Percentiles rank a stretch among this genome's conserved stretches.
Evolutionary conservation across 768 basidiomycete genomes (phyloP).

Genomic region (Serendipita vermifera): DNA sequence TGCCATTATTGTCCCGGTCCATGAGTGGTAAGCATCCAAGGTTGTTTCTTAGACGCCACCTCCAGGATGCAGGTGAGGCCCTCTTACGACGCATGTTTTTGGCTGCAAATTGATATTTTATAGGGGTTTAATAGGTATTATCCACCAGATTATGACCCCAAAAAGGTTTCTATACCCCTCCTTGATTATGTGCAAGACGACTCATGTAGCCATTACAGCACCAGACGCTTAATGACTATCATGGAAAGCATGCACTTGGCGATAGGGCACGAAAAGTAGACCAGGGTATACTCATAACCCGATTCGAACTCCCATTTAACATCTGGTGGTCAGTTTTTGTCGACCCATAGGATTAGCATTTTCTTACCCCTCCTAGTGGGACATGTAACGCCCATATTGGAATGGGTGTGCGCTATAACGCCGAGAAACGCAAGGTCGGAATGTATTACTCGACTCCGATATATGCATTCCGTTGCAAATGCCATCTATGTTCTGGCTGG

Average conservation of each 20-base stretch:
- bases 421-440: constrained; percentile 95
- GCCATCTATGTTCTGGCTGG: constrained; percentile 91
- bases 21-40: constrained; percentile 21
- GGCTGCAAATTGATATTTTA: neutral
- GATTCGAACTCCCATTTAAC: constrained; percentile 93
- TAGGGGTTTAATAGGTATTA: constrained; percentile 67
- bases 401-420: constrained; percentile 99
- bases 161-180: constrained; percentile 41
- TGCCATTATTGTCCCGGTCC: constrained; percentile 49
- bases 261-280: constrained; percentile 90
- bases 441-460: constrained; percentile 92
- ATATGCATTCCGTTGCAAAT: constrained; percentile 93
- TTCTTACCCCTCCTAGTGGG: too few species aligned
- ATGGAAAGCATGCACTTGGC: constrained; percentile 82
- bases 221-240: constrained; percentile 27
- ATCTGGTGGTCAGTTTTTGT: constrained; percentile 95
- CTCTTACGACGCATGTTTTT: neutral
- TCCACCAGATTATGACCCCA: constrained; percentile 61
- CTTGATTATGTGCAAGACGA: neutral
- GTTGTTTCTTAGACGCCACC: neutral
- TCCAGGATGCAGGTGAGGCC: neutral
- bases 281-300: constrained; percentile 87
- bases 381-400: constrained; percentile 95
- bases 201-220: constrained; percentile 26
- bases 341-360: too few species aligned